A percentile compares a stretch with the other conserved stretches of the same genome.
These are phyloP conservation scores for Musa schizocarpa DNA, from an alignment of 176 grass and related monocot genomes.

Conservation along the genomic window DNA sequence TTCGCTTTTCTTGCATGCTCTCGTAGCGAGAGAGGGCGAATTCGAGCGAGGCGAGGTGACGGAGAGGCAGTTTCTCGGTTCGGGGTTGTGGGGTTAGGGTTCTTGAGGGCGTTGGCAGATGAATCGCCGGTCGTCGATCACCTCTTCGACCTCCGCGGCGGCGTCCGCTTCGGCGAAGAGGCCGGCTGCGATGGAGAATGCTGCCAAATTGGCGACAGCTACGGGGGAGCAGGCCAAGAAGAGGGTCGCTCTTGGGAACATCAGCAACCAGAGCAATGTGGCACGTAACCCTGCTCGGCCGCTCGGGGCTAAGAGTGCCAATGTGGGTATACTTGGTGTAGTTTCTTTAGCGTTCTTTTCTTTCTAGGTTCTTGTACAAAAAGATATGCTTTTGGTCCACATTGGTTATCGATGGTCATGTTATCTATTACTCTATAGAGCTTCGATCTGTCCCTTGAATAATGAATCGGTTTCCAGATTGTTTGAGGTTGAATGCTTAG, in stretches of 20 bases:
- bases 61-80: constrained; percentile 3
- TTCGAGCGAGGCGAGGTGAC: neutral
- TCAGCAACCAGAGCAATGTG: constrained; percentile 42
- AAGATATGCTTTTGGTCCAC: too few relatives aligned
- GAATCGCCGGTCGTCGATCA: constrained; percentile 23
- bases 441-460: too few relatives aligned
- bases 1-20: neutral
- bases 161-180: constrained; percentile 39
- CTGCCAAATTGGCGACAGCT: constrained; percentile 19
- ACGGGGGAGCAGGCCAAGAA: constrained; percentile 59
- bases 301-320: constrained; percentile 22
- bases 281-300: neutral
- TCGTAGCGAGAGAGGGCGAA: neutral
- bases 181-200: constrained; percentile 22
- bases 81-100: constrained; percentile 8
- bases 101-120: constrained; percentile 16
- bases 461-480: too few relatives aligned
- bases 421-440: too few relatives aligned
- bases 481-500: too few relatives aligned
- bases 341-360: neutral
- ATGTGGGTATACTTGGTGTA: constrained; percentile 11
- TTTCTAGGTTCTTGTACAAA: too few relatives aligned
- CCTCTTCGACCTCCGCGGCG: neutral
- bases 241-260: constrained; percentile 73
- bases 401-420: too few relatives aligned